Evolutionary conservation across 2,329 filamentous ascomycete species (phyloP).

Genomic region (Alternaria arborescens): DNA sequence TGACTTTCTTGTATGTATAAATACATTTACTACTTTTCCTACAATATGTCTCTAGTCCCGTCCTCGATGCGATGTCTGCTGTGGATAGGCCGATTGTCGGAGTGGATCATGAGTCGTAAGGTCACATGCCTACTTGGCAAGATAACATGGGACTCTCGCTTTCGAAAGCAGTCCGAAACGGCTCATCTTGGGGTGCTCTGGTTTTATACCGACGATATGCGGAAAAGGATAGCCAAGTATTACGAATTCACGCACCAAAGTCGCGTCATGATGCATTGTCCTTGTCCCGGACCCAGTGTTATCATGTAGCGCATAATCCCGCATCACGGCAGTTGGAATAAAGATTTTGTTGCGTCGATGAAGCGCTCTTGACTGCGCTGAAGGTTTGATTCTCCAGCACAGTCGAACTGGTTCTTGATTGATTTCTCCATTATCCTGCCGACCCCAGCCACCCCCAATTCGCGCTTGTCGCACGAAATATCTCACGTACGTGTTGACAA

Average conservation of each 20-base stretch:
- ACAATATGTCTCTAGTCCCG: neutral
- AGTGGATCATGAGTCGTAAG: neutral
- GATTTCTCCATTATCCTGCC: conserved; percentile 4
- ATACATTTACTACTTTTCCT: neutral
- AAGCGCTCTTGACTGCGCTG: neutral
- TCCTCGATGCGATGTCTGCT: neutral
- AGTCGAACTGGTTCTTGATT: neutral
- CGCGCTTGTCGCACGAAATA: conserved; percentile 17
- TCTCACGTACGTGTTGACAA: conserved; percentile 39
- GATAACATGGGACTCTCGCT: neutral
- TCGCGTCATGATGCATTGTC: neutral
- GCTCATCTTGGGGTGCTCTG: neutral
- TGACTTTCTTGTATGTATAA: neutral
- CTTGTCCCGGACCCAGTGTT: neutral
- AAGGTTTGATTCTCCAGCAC: neutral
- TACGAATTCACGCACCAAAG: neutral
- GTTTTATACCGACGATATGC: neutral
- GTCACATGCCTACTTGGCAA: neutral
- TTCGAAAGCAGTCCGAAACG: neutral
- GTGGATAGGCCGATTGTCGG: neutral
- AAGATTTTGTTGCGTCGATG: neutral
- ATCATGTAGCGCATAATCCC: neutral
- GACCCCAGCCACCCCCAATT: neutral
- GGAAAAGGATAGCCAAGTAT: neutral
- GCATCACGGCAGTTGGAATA: neutral